These are phyloP conservation scores for Kodamaea restingae DNA, from an alignment of 805 yeast genomes.

Conservation along the genomic window DNA sequence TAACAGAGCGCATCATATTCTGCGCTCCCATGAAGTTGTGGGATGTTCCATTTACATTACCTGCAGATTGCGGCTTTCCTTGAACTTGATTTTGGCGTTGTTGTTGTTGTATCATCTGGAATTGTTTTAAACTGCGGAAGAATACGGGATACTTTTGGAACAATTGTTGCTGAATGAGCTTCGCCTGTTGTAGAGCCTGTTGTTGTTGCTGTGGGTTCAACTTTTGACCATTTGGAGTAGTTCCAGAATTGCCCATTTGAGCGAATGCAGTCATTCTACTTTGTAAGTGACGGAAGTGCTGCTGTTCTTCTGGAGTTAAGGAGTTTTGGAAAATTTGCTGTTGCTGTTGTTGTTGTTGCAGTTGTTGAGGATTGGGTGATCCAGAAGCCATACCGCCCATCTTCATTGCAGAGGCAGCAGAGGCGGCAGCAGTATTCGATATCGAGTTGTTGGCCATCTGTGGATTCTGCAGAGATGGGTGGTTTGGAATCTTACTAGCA, in stretches of 20 bases:
- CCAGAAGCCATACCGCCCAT: slow-evolving; percentile 1
- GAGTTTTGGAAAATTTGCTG: slow-evolving; percentile 43
- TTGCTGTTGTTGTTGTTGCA: slow-evolving; percentile 38
- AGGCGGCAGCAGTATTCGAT: not conserved
- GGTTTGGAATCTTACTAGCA: not conserved
- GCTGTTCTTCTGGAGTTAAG: slow-evolving; percentile 40
- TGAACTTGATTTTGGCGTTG: slow-evolving; percentile 17
- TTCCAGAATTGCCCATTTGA: slow-evolving; percentile 40
- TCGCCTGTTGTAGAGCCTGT: slow-evolving; percentile 42
- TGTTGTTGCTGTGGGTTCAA: slow-evolving; percentile 43
- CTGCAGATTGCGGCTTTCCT: slow-evolving; percentile 5
- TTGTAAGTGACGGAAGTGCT: slow-evolving; percentile 38
- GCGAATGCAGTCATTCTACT: slow-evolving; percentile 37
- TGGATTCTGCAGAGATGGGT: not conserved
- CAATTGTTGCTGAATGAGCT: slow-evolving; percentile 25
- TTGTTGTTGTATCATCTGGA: slow-evolving; percentile 24
- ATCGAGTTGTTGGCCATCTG: not conserved
- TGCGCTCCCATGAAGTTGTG: not conserved
- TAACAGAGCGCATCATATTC: slow-evolving; percentile 1
- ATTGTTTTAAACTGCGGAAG: slow-evolving; percentile 25
- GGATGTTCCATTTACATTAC: not conserved
- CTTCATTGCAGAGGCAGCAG: slow-evolving; percentile 2
- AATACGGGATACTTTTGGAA: slow-evolving; percentile 25
- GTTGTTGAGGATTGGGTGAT: slow-evolving; percentile 5
- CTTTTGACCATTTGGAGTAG: slow-evolving; percentile 40